Conservation (phyloP, 306 rosid genomes). For the Sphenostylis stenocarpa region DNA sequence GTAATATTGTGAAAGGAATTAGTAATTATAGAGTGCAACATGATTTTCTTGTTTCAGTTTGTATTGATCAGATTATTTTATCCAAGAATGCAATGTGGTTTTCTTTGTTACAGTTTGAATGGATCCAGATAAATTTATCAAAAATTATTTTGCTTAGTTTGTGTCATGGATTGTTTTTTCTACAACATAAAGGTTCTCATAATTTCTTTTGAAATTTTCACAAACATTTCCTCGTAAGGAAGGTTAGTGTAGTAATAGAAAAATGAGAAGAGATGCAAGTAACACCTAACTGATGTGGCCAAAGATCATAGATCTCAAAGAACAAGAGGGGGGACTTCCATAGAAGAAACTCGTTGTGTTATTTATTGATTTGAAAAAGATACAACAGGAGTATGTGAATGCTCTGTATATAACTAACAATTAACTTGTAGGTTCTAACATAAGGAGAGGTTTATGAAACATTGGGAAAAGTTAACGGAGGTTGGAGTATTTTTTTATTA, state of each 20-base stretch:
- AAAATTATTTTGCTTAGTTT: background rate
- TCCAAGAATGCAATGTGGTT: background rate
- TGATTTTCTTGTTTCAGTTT: background rate
- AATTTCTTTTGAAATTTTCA: slow-evolving; percentile 9
- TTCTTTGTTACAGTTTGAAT: background rate
- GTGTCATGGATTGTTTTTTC: slow-evolving; percentile 11
- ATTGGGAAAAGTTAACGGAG: background rate
- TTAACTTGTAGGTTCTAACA: background rate
- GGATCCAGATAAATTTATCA: background rate
- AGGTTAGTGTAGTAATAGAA: background rate
- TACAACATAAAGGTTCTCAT: background rate
- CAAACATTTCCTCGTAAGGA: background rate
- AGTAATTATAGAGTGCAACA: background rate
- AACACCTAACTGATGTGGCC: no score
- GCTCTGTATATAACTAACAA: no score
- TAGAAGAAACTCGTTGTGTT: no score
- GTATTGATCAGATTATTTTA: background rate
- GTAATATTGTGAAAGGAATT: background rate
- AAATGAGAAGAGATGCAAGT: no score
- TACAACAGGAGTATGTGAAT: no score
- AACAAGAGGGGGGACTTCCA: no score
- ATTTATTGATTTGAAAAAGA: no score
- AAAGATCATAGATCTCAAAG: no score
- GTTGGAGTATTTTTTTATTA: slow-evolving; percentile 12
- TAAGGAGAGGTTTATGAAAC: background rate